Percentiles rank a stretch among this genome's conserved stretches.
phyloP scores from a whole-genome alignment of 169 alveolate species.

The Cytauxzoon felis region DNA sequence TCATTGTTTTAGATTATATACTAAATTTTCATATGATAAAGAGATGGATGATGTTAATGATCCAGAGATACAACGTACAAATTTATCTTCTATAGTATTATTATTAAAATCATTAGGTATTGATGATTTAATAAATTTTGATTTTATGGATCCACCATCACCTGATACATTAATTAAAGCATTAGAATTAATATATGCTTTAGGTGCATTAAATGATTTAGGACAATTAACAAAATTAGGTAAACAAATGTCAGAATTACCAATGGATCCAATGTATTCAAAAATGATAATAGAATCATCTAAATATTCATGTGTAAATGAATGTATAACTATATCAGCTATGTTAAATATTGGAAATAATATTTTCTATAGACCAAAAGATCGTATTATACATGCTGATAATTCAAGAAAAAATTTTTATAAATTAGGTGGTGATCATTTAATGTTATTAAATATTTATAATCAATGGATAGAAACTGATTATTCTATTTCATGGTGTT shows the following conservation, averaged over 20 bases:
- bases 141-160: constrained; percentile 99
- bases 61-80: constrained; percentile 96
- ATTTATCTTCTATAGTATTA: constrained; percentile 89
- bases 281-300: constrained; percentile 88
- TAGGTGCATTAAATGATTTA: constrained; percentile 96
- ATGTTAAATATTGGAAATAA: constrained; percentile 97
- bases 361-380: constrained; percentile 95
- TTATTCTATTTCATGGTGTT: constrained; percentile 91
- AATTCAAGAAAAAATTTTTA: constrained; percentile 92
- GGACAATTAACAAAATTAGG: constrained; percentile 96
- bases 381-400: constrained; percentile 96
- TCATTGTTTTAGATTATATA: constrained; percentile 95
- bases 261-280: constrained; percentile 96
- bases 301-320: constrained; percentile 93
- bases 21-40: constrained; percentile 92
- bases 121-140: constrained; percentile 97
- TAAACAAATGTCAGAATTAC: constrained; percentile 99
- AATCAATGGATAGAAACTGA: constrained; percentile 97
- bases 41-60: constrained; percentile 93
- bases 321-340: constrained; percentile 91
- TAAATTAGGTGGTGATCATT: constrained; percentile 95
- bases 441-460: constrained; percentile 92
- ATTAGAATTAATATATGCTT: constrained; percentile 93
- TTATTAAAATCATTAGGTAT: constrained; percentile 89
- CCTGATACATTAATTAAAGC: constrained; percentile 95